Percentiles rank a stretch among this genome's conserved stretches.
phyloP scores from a whole-genome alignment of 2,329 filamentous ascomycete genomes.

The Calonectria leucothoes region DNA sequence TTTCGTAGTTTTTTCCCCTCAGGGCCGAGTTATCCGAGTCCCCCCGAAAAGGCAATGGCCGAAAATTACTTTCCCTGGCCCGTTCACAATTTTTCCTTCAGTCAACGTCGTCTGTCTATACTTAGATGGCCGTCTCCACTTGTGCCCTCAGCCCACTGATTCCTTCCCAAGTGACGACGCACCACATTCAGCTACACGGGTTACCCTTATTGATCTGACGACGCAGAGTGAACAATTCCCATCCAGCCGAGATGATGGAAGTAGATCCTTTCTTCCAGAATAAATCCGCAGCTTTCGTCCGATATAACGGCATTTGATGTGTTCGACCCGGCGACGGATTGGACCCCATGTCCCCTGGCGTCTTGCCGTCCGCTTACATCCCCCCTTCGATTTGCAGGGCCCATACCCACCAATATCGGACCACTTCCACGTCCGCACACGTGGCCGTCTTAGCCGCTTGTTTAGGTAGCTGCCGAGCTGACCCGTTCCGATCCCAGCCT shows the following conservation, averaged over 20 bases:
- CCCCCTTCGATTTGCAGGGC: neutral
- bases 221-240: too few relatives aligned
- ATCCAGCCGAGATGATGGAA: neutral
- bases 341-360: neutral
- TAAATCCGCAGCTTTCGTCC: neutral
- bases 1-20: neutral
- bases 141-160: neutral
- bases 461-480: neutral
- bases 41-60: neutral
- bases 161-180: neutral
- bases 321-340: neutral
- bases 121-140: neutral
- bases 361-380: neutral
- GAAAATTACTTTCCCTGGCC: neutral
- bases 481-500: neutral
- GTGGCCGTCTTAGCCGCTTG: neutral
- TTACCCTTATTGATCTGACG: too few relatives aligned
- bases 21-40: neutral
- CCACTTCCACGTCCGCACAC: neutral
- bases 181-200: neutral
- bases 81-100: too few relatives aligned
- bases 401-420: neutral
- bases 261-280: neutral
- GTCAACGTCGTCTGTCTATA: too few relatives aligned
- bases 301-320: neutral